These are phyloP conservation scores for Ganoderma lucidum DNA, from an alignment of 1,284 basidiomycete species.

Conservation along the genomic window DNA sequence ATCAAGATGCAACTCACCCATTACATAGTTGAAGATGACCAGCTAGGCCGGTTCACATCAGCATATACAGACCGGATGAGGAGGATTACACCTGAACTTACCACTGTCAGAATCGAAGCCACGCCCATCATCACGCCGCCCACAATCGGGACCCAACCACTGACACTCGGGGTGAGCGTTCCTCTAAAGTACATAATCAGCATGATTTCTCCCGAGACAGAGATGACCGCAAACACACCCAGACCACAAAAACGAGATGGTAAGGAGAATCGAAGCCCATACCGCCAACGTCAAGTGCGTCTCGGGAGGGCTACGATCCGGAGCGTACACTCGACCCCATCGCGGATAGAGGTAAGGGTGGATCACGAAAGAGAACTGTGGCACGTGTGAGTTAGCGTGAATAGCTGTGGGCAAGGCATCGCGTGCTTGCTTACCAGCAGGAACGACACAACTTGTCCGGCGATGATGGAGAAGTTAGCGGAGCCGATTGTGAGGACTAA, in stretches of 20 bases:
- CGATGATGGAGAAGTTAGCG: background rate
- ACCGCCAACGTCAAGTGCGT: background rate
- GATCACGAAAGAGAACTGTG: background rate
- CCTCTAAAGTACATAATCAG: background rate
- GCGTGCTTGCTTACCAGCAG: background rate
- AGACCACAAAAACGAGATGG: background rate
- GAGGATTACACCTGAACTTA: background rate
- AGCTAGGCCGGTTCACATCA: background rate
- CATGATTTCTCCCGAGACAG: background rate
- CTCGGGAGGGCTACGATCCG: background rate
- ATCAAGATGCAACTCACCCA: background rate
- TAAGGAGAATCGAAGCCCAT: background rate
- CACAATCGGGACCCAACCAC: conserved; percentile 2
- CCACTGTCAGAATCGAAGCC: background rate
- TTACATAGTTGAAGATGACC: conserved; percentile 3
- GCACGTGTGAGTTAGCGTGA: background rate
- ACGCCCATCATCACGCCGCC: background rate
- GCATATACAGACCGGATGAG: background rate
- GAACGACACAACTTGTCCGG: background rate
- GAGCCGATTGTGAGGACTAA: background rate
- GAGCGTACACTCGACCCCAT: conserved; percentile 1
- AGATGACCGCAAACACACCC: background rate
- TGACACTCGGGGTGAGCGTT: background rate
- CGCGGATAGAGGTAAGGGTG: background rate
- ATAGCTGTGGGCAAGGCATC: background rate